Evolutionary conservation across 345 rosid species (phyloP), one percentile per base, ranked within the genome.

Genomic region (Acer yangbiense): DNA sequence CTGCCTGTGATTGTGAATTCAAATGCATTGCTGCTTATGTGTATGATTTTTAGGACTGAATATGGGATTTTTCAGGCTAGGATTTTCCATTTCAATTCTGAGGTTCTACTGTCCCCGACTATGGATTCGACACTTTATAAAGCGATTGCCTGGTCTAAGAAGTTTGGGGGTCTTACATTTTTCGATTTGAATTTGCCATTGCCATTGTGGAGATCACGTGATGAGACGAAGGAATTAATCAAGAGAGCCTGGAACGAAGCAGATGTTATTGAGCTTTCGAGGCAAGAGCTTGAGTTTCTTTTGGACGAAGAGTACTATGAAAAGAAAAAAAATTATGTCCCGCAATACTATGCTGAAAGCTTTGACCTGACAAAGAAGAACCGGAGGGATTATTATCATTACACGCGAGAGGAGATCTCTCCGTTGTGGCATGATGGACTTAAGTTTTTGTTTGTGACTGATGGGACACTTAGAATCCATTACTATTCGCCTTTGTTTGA

Each of bases 381-480:
- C 72, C 65, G 92, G 73, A 84, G 94, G 63, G 82, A 89, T 82
- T 90, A 79, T 83, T 88, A 95, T 82, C 99, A 90, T 84, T 92
- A 93, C 71, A 88, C 89, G 12, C 93, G 81, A 0, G 97, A 93
- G 77, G 98, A 93, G 72, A 84, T 93, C 74, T 81, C 94, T 57
- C 91, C 97, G 1, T 77, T 95, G 84, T 92, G 96, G 98, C 99
- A 93, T 41, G 91, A 93, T 44, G 77, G 83, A 52, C 89, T 95
- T 29, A 95, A 95, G 79, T 80, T 88, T 63, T 80, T 95, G 85
- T 83, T 92, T 66, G 99, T 93, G 78, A 91, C 98, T 9, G 97
- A 95, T 85, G 99, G 98, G 76, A 95, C 99, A 0, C 85, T 90
- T 3, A 80, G 93, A 79, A 87, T 93, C 50, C 99, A 93, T 87